phyloP scores from a whole-genome alignment of 306 rosid species.

The peach (Prunus persica) region Prunus_persica_NCBIv2 NC_034013.1:243001-243500 shows the following conservation, averaged over 20 bases:
- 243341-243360: constrained; percentile 57
- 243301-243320: constrained; percentile 59
- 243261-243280: constrained; percentile 55
- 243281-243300: constrained; percentile 44
- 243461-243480: constrained; percentile 75
- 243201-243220: constrained; percentile 73
- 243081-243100: constrained; percentile 5
- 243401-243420: not conserved
- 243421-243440: constrained; percentile 10
- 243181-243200: constrained; percentile 78
- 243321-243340: constrained; percentile 77
- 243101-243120: constrained; percentile 3
- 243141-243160: constrained; percentile 63
- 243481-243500: constrained; percentile 77
- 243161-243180: constrained; percentile 89
- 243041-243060: not conserved
- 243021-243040: constrained; percentile 1
- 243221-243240: constrained; percentile 72
- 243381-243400: constrained; percentile 10
- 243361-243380: constrained; percentile 68
- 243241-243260: constrained; percentile 82
- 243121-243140: constrained; percentile 14
- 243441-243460: constrained; percentile 26
- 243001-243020: not conserved
- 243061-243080: not conserved